Evolutionary conservation across 2,329 filamentous ascomycete genomes (phyloP).

Genomic region (Paraphaeosphaeria sporulosa): DNA sequence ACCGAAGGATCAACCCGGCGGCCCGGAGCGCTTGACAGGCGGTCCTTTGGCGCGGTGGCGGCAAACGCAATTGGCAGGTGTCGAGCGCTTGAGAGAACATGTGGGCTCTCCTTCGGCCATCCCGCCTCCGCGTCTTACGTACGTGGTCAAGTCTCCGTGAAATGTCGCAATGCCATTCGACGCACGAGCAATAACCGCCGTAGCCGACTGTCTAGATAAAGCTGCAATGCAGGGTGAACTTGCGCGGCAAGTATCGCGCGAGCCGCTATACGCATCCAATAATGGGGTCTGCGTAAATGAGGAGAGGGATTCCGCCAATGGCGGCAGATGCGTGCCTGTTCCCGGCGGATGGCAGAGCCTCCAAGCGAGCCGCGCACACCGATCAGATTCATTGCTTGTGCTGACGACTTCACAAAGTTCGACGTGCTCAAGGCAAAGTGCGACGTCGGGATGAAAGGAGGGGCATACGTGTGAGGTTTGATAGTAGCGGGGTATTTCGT

Average conservation of each 20-base stretch:
- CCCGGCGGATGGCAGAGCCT: background rate
- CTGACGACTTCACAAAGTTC: background rate
- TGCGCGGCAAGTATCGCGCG: constrained; percentile 1
- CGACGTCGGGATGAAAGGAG: background rate
- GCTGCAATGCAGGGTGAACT: background rate
- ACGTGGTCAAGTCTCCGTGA: background rate
- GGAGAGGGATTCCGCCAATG: background rate
- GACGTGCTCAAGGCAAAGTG: background rate
- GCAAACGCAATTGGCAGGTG: background rate
- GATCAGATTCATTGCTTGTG: background rate
- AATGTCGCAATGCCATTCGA: background rate
- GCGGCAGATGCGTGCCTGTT: background rate
- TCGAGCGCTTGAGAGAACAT: constrained; percentile 9
- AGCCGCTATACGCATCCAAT: constrained; percentile 4
- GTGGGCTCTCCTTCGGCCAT: constrained; percentile 1
- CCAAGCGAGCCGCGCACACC: background rate
- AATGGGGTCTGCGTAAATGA: background rate
- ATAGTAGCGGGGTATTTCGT: background rate
- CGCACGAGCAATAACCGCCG: background rate
- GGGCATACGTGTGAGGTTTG: background rate
- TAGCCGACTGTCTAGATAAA: constrained; percentile 4
- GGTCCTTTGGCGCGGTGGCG: background rate
- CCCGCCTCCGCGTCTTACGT: constrained; percentile 1
- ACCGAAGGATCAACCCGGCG: background rate
- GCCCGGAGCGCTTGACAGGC: constrained; percentile 3